phyloP scores from a whole-genome alignment of 2,329 filamentous ascomycete genomes.

The Coniochaeta prunicola region DNA sequence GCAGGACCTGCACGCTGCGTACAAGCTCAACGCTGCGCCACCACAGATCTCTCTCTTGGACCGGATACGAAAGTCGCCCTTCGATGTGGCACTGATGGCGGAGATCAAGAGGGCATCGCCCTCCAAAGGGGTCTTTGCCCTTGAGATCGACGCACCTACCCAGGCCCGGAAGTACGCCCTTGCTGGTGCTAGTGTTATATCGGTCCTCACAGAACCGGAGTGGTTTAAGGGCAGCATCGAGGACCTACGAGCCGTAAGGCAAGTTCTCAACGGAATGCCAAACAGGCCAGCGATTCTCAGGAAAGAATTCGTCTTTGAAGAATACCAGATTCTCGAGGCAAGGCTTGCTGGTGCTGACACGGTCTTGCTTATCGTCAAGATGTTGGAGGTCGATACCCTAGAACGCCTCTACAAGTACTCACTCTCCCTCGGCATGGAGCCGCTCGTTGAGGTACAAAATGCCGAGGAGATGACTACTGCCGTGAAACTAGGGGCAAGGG shows the following conservation, averaged over 20 bases:
- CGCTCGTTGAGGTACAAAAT: slow-evolving; percentile 92
- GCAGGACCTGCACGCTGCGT: slow-evolving; percentile 77
- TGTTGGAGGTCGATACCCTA: slow-evolving; percentile 73
- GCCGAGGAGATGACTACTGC: slow-evolving; percentile 87
- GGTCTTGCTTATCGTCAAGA: slow-evolving; percentile 93
- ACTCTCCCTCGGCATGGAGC: slow-evolving; percentile 88
- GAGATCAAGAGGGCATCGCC: slow-evolving; percentile 97
- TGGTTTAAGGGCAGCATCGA: slow-evolving; percentile 99
- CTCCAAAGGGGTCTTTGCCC: slow-evolving; percentile 89
- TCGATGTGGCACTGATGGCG: slow-evolving; percentile 87
- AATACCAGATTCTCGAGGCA: slow-evolving; percentile 96
- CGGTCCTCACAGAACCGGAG: slow-evolving; percentile 94
- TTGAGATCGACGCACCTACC: slow-evolving; percentile 78
- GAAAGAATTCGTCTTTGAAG: slow-evolving; percentile 96
- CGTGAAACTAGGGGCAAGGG: slow-evolving; percentile 77
- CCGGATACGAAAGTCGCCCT: slow-evolving; percentile 73
- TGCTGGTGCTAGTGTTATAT: slow-evolving; percentile 93
- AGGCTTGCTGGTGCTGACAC: slow-evolving; percentile 90
- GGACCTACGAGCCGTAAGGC: slow-evolving; percentile 78
- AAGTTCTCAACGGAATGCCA: slow-evolving; percentile 83
- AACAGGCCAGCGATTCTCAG: slow-evolving; percentile 87
- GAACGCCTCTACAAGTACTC: slow-evolving; percentile 83
- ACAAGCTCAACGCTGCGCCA: slow-evolving; percentile 76
- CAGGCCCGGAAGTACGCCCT: slow-evolving; percentile 90
- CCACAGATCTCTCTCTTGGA: slow-evolving; percentile 75